These are phyloP conservation scores for Lenwebbia sp. DNA, from an alignment of 345 rosid species.

Conservation along the genomic window DNA sequence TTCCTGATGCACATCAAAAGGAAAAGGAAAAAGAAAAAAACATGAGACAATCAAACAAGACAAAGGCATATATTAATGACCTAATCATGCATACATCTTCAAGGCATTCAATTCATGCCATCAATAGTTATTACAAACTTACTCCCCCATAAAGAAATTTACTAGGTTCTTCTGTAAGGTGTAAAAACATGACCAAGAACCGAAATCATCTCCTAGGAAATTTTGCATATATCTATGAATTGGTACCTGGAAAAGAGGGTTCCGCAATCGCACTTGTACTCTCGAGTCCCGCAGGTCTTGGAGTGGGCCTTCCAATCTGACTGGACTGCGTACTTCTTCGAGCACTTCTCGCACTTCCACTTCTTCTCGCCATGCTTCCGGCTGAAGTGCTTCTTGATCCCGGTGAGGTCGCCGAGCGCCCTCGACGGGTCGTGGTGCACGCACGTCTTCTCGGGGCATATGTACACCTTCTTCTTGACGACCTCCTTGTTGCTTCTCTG, in stretches of 20 bases:
- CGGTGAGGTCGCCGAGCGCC: constrained; percentile 94
- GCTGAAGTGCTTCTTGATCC: constrained; percentile 89
- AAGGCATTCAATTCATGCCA: neutral
- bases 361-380: constrained; percentile 95
- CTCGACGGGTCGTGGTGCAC: constrained; percentile 82
- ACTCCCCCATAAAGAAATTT: neutral
- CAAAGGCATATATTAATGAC: neutral
- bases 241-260: constrained; percentile 84
- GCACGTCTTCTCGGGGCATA: constrained; percentile 88
- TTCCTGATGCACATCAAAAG: constrained; percentile 35
- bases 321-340: constrained; percentile 92
- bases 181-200: neutral
- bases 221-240: neutral
- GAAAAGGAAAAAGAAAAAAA: neutral
- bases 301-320: constrained; percentile 98
- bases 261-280: constrained; percentile 94
- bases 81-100: neutral
- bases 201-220: neutral
- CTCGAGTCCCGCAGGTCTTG: constrained; percentile 92
- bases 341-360: constrained; percentile 95
- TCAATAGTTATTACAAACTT: neutral
- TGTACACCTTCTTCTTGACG: constrained; percentile 63
- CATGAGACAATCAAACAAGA: neutral
- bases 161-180: neutral
- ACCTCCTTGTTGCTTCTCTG: constrained; percentile 67